Evolutionary conservation across 176 grass and related monocot species (phyloP).

Genomic region (Ensete ventricosum): DNA sequence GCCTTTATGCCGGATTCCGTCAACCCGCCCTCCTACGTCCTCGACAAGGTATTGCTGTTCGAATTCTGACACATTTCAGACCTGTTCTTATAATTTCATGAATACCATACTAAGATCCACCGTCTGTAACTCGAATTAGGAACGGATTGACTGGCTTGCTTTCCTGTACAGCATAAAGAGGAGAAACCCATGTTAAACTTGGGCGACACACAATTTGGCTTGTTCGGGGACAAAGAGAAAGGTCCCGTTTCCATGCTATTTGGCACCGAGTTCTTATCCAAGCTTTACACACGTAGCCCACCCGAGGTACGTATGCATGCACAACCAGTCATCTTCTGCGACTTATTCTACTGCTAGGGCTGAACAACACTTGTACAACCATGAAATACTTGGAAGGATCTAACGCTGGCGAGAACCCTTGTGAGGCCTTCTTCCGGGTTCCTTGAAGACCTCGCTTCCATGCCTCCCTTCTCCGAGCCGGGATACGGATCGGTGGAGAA

Average conservation of each 20-base stretch:
- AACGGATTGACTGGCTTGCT: neutral
- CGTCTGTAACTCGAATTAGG: no score
- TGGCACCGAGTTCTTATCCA: constrained; percentile 28
- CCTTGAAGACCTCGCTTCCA: constrained; percentile 27
- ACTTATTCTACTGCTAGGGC: neutral
- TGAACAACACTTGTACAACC: neutral
- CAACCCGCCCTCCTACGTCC: constrained; percentile 32
- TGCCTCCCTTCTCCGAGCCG: constrained; percentile 21
- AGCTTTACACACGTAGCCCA: constrained; percentile 35
- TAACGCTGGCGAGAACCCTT: constrained; percentile 38
- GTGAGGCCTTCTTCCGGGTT: constrained; percentile 47
- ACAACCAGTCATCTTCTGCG: no score
- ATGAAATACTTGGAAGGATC: constrained; percentile 30
- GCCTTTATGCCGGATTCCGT: constrained; percentile 52
- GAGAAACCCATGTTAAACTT: constrained; percentile 30
- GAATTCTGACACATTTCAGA: no score
- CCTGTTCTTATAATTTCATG: no score
- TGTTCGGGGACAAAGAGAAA: constrained; percentile 27
- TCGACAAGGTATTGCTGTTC: constrained; percentile 30
- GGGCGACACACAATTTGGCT: constrained; percentile 53
- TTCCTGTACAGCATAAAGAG: neutral
- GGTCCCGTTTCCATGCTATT: constrained; percentile 31
- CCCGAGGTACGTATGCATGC: constrained; percentile 33
- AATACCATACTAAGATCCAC: no score
- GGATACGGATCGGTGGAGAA: constrained; percentile 49